Base-by-base conservation (phyloP, 257 asterid species). In the Marsdenia floribunda region DNA sequence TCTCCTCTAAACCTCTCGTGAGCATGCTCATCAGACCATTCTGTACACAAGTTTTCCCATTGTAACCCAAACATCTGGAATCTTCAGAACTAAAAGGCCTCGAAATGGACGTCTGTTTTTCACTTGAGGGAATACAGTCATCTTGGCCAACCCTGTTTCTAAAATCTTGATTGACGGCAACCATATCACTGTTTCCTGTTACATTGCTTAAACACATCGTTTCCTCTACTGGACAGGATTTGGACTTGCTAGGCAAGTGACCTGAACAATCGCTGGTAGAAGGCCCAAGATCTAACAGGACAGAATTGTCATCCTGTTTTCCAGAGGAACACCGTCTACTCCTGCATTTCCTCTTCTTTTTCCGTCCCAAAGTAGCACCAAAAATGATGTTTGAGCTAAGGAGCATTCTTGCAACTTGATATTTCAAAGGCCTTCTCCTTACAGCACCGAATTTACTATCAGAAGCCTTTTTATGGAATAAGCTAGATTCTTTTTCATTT, bases 1-100 rank as follows among this genome's bases (percentile, higher is more conserved):
- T 82, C 87, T 87, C 98, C 61, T 90, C 88, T 59, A 93, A 73
- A 76, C 91, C 94, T 77, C 90, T 75, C 54, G 97, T 77, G 64
- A 84, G 92, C 81, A 90, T 81, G 80, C 80, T 76, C 86, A 86
- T 77, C 52, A 81, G 71, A 70, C 75, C 83, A 76, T 73, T 76
- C 80, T 78, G 86, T 73, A 75, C 80, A 54, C 46, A 47, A 73
- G 79, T 82, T 37, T 59, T 70, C 73, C 65, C 75, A 29, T 37
- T 47, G 75, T 74, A 80, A 64, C 65, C 81, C 49, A 83, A 68
- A 60, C 59, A 70, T 22, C 54, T 74, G 59, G 81, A 75, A 63
- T 38, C 82, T 82, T 68, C 77, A 47, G 72, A 76, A 21, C 74
- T 77, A 64, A 82, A 68, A 26, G 70, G 81, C 73, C 29, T 83